Conservation (phyloP, 192 early-diverging fungal genomes). For the Chytriomyces sp. region DNA sequence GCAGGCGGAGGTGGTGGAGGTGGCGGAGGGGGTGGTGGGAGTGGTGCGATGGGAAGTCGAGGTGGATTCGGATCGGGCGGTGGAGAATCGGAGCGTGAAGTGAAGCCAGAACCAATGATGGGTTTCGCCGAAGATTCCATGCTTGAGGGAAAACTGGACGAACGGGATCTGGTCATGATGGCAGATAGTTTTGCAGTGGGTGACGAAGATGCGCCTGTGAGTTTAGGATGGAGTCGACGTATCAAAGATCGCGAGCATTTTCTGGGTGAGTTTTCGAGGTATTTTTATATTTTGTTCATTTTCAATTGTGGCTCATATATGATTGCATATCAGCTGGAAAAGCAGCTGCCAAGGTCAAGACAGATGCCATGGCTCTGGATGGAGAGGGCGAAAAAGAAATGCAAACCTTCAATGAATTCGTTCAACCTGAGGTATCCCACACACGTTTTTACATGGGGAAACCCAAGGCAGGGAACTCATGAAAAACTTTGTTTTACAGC, state of each 20-base stretch:
- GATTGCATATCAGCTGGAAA: not conserved
- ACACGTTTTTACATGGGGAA: not conserved
- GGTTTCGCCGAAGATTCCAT: not conserved
- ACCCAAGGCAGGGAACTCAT: not conserved
- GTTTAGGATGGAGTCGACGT: slow-evolving; percentile 18
- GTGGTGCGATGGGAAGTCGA: not conserved
- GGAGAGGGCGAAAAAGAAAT: not conserved
- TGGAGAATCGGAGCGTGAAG: not conserved
- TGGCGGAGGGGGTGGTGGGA: slow-evolving; percentile 10
- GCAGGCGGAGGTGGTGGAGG: not conserved
- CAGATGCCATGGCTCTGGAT: slow-evolving; percentile 2
- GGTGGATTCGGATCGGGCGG: not conserved
- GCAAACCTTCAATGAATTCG: slow-evolving; percentile 25
- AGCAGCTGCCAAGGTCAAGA: not conserved
- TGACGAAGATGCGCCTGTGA: slow-evolving; percentile 24
- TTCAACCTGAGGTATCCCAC: slow-evolving; percentile 9
- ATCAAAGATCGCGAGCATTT: slow-evolving; percentile 31
- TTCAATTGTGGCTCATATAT: too few relatives aligned
- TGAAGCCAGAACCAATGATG: not conserved
- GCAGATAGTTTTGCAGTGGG: slow-evolving; percentile 15
- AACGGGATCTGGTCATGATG: slow-evolving; percentile 23
- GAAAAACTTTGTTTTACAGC: not conserved
- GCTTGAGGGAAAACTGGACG: slow-evolving; percentile 1
- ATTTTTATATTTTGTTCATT: too few relatives aligned
- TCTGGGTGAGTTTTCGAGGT: not conserved